Evolutionary conservation across 2,329 filamentous ascomycete species (phyloP).

Genomic region (Aspergillus pseudoterreus): DNA sequence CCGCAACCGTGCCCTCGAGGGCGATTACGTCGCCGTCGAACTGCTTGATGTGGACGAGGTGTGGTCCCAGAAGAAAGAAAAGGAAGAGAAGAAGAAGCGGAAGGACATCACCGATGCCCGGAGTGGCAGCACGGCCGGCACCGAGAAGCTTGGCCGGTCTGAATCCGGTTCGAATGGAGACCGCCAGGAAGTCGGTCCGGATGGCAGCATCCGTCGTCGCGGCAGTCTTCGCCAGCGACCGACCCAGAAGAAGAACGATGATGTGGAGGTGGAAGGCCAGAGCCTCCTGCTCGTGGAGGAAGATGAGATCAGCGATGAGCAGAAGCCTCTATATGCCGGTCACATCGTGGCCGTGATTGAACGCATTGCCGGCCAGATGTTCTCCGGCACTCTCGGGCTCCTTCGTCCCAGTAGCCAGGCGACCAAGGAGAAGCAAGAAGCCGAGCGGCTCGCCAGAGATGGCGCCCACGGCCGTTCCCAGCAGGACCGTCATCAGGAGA

Average conservation of each 20-base stretch:
- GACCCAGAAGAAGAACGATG: conserved; percentile 99
- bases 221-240: conserved; percentile 94
- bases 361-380: conserved; percentile 97
- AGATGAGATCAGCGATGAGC: conserved; percentile 97
- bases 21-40: conserved; percentile 92
- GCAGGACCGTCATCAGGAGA: conserved; percentile 83
- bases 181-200: conserved; percentile 58
- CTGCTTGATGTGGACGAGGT: conserved; percentile 97
- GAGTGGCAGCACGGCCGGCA: conserved; percentile 68
- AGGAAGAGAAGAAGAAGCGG: conserved; percentile 99
- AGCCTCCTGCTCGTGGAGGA: conserved; percentile 95
- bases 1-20: conserved; percentile 92
- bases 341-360: conserved; percentile 97
- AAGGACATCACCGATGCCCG: conserved; percentile 97
- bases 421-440: conserved; percentile 98
- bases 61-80: conserved; percentile 97
- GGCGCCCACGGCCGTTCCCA: conserved; percentile 69
- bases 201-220: conserved; percentile 85
- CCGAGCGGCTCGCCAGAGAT: conserved; percentile 87
- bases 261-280: conserved; percentile 97
- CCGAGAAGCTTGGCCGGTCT: conserved; percentile 55
- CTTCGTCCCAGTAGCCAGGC: conserved; percentile 95
- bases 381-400: conserved; percentile 90
- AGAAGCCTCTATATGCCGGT: conserved; percentile 94
- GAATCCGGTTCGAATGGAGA: conserved; percentile 61